These are phyloP conservation scores for Lepidium africanum DNA, from an alignment of 345 rosid genomes.

Conservation along the genomic window DNA sequence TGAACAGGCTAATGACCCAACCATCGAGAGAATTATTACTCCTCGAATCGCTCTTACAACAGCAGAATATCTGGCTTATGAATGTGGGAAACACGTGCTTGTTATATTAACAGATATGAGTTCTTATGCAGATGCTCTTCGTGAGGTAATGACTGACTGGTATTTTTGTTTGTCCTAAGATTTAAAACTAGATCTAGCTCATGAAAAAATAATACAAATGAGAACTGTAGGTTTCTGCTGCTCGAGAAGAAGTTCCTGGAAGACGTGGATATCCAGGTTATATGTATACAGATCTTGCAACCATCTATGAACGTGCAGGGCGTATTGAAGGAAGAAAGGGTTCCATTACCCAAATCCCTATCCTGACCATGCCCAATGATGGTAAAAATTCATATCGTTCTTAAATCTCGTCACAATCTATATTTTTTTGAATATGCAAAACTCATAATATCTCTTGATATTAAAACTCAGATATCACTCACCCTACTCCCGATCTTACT, in stretches of 20 bases:
- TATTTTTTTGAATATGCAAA: background rate
- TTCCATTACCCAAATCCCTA: slow-evolving; percentile 97
- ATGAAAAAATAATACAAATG: background rate
- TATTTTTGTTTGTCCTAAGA: background rate
- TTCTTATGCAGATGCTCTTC: slow-evolving; percentile 99
- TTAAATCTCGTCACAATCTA: background rate
- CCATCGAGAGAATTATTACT: slow-evolving; percentile 94
- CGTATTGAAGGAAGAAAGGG: slow-evolving; percentile 97
- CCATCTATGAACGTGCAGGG: slow-evolving; percentile 97
- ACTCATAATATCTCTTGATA: background rate
- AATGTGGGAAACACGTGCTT: slow-evolving; percentile 96
- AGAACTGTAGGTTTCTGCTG: slow-evolving; percentile 86
- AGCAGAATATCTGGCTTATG: slow-evolving; percentile 96
- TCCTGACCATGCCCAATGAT: slow-evolving; percentile 98
- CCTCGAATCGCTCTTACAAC: slow-evolving; percentile 99
- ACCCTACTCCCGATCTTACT: slow-evolving; percentile 99
- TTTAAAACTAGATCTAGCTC: background rate
- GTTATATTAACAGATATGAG: slow-evolving; percentile 99
- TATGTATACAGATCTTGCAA: slow-evolving; percentile 99
- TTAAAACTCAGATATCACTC: slow-evolving; percentile 69
- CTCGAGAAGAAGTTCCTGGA: slow-evolving; percentile 99
- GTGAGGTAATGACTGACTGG: slow-evolving; percentile 53
- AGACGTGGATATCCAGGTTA: slow-evolving; percentile 99
- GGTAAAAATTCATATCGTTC: slow-evolving; percentile 37
- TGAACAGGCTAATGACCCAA: slow-evolving; percentile 94